Base-by-base conservation (phyloP, 257 asterid genomes). In the Dorcoceras hygrometricum region DNA sequence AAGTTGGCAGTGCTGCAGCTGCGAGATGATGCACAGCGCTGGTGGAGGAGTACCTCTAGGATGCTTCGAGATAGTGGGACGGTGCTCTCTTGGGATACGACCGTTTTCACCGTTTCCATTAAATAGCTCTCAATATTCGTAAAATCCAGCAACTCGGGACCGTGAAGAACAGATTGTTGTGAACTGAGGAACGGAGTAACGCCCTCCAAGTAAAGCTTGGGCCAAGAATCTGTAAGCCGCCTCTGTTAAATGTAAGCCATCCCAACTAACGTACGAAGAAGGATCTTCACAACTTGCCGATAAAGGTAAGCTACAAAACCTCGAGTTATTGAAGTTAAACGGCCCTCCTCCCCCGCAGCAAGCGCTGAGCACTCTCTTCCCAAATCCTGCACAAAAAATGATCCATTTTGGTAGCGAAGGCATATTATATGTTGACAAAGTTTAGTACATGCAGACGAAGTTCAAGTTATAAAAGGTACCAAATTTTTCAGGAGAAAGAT, bases 291-390 rank as follows among this genome's bases (percentile, higher is more conserved):
- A 80, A 29, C 24, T 20, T 4, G 28, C 9, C 0, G 79, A 32
- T 5, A 20, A 29, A 8, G 51, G 23, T 24, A 1, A 1, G 7
- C 84, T 77, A 48, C 87, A 77, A 6, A 1, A 0, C 0, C 25
- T 51, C 0, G 70, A 64, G 3, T 2, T 0, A 20, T 68, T 66
- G 0, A 5, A 57, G 3, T 77, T 75, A 54, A 75, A 67, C 23
- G 77, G 80, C 1, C 80, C 82, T 28, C 66, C 78, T 4, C 63
- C 76, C 20, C 82, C 82, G 63, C 88, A 83, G 24, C 86, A 83
- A 8, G 81, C 80, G 9, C 62, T 71, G 1, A 75, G 68, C n/a
- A 23, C 65, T 32, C 56, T 71, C 10, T 55, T 68, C 16, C 14
- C 0, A 58, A 80, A 80, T 5, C 85, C 84, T 76, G 69, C 36